phyloP scores from a whole-genome alignment of 2,329 filamentous ascomycete species.

The Curvularia lunata region DNA sequence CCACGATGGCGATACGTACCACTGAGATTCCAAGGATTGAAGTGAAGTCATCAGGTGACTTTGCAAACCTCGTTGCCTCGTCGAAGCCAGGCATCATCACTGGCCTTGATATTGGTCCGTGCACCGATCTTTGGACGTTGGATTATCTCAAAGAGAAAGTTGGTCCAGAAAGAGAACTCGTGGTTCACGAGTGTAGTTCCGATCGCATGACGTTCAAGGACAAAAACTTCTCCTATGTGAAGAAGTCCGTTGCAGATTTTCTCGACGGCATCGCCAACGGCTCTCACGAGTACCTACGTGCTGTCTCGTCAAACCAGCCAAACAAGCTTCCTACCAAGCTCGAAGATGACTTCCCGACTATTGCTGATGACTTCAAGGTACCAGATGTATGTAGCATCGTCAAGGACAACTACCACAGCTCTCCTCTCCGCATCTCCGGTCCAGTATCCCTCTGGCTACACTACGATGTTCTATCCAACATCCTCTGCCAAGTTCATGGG shows the following conservation, averaged over 20 bases:
- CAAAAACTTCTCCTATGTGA: conserved; percentile 83
- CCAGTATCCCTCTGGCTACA: conserved; percentile 88
- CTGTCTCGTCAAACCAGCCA: conserved; percentile 73
- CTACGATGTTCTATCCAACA: conserved; percentile 89
- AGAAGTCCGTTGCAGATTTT: conserved; percentile 71
- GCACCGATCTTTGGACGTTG: conserved; percentile 70
- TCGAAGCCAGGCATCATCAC: conserved; percentile 71
- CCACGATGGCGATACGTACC: conserved; percentile 16
- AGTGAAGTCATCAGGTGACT: conserved; percentile 62
- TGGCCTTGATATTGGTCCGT: conserved; percentile 69
- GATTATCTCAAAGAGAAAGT: conserved; percentile 67
- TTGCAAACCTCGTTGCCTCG: conserved; percentile 63
- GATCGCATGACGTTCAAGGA: conserved; percentile 78
- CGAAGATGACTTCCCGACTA: conserved; percentile 70
- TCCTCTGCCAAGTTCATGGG: conserved; percentile 80
- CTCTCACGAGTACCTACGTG: conserved; percentile 75
- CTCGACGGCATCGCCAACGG: conserved; percentile 64
- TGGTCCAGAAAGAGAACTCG: conserved; percentile 59
- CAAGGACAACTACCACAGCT: conserved; percentile 72
- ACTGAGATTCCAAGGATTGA: conserved; percentile 58
- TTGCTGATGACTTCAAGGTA: conserved; percentile 73
- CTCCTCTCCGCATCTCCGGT: conserved; percentile 79
- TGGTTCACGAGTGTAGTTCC: conserved; percentile 72
- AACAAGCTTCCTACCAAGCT: conserved; percentile 73
- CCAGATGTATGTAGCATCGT: conserved; percentile 58